These are phyloP conservation scores for Emmonsia crescens DNA, from an alignment of 2,329 filamentous ascomycete species.

Conservation along the genomic window DNA sequence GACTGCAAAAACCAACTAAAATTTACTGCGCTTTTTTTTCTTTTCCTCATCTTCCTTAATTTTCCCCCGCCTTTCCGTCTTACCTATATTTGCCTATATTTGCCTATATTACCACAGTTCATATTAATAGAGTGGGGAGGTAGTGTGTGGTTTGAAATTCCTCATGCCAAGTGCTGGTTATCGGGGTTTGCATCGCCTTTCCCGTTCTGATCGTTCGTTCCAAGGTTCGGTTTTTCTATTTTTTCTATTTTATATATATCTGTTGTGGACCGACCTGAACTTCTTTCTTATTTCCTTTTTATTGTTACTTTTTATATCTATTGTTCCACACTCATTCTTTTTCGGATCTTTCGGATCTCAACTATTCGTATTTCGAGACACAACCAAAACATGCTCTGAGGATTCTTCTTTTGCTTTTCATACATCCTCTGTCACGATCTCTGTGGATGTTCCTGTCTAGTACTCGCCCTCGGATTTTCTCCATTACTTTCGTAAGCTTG, in stretches of 20 bases:
- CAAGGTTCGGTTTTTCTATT: neutral
- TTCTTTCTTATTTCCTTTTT: neutral
- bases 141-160: slow-evolving; percentile 4
- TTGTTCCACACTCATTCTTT: neutral
- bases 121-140: neutral
- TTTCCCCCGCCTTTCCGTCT: neutral
- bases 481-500: neutral
- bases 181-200: neutral
- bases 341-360: neutral
- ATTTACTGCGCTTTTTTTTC: neutral
- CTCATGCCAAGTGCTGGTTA: slow-evolving; percentile 9
- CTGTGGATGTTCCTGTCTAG: neutral
- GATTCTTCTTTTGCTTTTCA: neutral
- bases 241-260: neutral
- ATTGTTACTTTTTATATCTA: neutral
- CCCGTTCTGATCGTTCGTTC: neutral
- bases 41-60: neutral
- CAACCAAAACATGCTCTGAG: neutral
- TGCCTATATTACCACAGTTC: neutral
- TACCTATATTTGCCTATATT: neutral
- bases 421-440: neutral
- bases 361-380: neutral
- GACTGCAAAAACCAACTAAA: neutral
- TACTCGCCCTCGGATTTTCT: neutral
- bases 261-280: too few relatives aligned